Evolutionary conservation across 1,139 yeast species (phyloP).

Genomic region (Kodamaea fungicola): DNA sequence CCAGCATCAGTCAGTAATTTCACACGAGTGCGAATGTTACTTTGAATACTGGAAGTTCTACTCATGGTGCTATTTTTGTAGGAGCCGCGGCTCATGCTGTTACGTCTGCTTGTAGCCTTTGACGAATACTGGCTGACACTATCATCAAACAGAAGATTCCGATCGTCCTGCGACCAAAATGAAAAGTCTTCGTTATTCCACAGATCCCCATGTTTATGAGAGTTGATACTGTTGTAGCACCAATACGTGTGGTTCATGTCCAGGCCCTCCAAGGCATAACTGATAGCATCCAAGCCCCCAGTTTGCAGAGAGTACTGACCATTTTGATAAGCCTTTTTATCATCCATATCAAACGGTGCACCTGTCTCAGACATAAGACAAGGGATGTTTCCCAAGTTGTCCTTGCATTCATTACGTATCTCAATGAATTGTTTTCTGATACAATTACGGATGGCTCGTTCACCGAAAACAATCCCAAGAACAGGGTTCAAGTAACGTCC

Average conservation of each 20-base stretch:
- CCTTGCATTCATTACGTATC: slow-evolving; percentile 60
- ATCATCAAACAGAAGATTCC: slow-evolving; percentile 12
- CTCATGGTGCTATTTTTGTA: slow-evolving; percentile 1
- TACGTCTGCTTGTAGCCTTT: slow-evolving; percentile 7
- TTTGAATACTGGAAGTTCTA: too few relatives aligned
- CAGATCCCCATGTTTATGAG: slow-evolving; percentile 80
- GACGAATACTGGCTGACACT: slow-evolving; percentile 5
- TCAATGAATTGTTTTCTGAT: slow-evolving; percentile 62
- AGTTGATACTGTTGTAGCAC: slow-evolving; percentile 74
- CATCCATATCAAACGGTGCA: slow-evolving; percentile 93
- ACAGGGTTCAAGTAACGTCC: slow-evolving; percentile 72
- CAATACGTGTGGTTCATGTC: slow-evolving; percentile 75
- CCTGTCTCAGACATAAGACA: slow-evolving; percentile 91
- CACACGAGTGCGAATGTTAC: neutral
- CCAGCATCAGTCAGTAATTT: slow-evolving; percentile 8
- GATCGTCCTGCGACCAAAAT: slow-evolving; percentile 73
- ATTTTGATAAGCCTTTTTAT: slow-evolving; percentile 58
- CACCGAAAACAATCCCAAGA: slow-evolving; percentile 78
- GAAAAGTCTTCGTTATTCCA: slow-evolving; percentile 96
- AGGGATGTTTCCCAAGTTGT: slow-evolving; percentile 62
- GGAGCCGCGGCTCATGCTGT: slow-evolving; percentile 7
- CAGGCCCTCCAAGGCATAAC: slow-evolving; percentile 72
- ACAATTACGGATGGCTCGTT: slow-evolving; percentile 68
- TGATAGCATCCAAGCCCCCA: slow-evolving; percentile 78
- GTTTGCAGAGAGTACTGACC: slow-evolving; percentile 74